Percentiles rank a stretch among this genome's conserved stretches.
These are phyloP conservation scores for Termitomyces sp. DNA, from an alignment of 1,284 basidiomycete genomes.

Conservation along the genomic window DNA sequence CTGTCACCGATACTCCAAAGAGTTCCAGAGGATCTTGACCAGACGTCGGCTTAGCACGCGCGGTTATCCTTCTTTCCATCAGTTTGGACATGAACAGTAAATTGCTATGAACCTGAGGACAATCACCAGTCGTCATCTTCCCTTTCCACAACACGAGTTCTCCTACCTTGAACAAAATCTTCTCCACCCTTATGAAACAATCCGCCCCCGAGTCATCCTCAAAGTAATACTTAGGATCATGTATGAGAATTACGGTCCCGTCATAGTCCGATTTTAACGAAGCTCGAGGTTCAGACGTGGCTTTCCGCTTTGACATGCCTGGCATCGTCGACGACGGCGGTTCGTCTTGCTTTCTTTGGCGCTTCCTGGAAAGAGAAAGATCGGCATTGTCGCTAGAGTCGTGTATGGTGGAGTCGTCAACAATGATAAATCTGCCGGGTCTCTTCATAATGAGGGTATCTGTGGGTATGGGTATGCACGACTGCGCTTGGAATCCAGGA, in stretches of 20 bases:
- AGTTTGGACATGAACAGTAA: conserved; percentile 10
- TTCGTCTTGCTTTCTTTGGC: conserved; percentile 25
- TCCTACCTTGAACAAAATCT: conserved; percentile 28
- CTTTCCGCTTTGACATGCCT: conserved; percentile 3
- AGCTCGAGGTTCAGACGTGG: neutral
- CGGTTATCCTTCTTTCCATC: conserved; percentile 7
- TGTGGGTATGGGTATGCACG: neutral
- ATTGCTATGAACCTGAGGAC: conserved; percentile 19
- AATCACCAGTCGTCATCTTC: neutral
- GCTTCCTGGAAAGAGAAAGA: conserved; percentile 25
- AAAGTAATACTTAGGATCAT: conserved; percentile 24
- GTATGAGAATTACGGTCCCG: conserved; percentile 12
- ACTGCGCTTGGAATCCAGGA: neutral
- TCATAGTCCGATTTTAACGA: conserved; percentile 5
- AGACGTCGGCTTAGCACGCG: conserved; percentile 9
- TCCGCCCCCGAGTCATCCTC: conserved; percentile 18
- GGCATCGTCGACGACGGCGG: conserved; percentile 10
- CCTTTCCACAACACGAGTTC: neutral
- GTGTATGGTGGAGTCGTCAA: conserved; percentile 26
- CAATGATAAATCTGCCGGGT: conserved; percentile 26
- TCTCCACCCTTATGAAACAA: conserved; percentile 23
- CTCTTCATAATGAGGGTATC: neutral
- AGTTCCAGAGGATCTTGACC: conserved; percentile 18
- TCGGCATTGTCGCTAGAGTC: conserved; percentile 26
- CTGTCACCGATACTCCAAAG: conserved; percentile 19